Evolutionary conservation across 2,329 filamentous ascomycete genomes (phyloP), one percentile per base, ranked within the genome.

Genomic region (Verticillium klebahnii): DNA sequence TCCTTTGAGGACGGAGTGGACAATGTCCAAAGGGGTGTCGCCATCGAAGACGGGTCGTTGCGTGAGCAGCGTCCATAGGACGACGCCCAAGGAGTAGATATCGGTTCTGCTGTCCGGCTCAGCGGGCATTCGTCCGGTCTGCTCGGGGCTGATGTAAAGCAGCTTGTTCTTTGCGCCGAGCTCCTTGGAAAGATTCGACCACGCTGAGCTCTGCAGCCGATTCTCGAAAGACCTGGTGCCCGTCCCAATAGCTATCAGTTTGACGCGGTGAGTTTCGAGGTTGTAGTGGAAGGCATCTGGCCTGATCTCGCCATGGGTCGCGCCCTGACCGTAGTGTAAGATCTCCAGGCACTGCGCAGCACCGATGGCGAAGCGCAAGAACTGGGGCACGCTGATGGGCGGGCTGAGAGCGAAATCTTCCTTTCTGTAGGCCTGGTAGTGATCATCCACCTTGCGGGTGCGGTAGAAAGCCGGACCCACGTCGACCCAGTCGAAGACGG

Each of bases 31-130:
- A 0, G 93, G 91, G 0, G 87, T 89, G 14, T 87, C 83, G 11
- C 92, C 94, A 39, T 89, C 88, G 67, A 95, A 97, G 0, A 92
- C 90, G 3, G 90, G 85, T 68, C 89, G 85, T 32, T 93, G 92
- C 1, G 91, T 91, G 56, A 96, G 79, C 70, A 96, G 85, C 9
- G 86, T 91, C 89, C 92, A 97, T 73, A 97, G 94, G 1, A 97
- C 75, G 45, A 97, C 88, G 4, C 94, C 94, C 1, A 97, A 79
- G 0, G 92, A 93, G 77, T 97, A 97, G 36, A 97, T 96, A 74
- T 98, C 94, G 17, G 94, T 97, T 50, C 94, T 86, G 54, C 86
- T 91, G 75, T 97, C 94, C 1, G 94, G 94, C 73, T 97, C 93
- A 3, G 91, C 92, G 2, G 93, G 91, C 84, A 97, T 90, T 23